Evolutionary conservation across 805 yeast genomes (phyloP).

Genomic region (Ogataea salicorniae): DNA sequence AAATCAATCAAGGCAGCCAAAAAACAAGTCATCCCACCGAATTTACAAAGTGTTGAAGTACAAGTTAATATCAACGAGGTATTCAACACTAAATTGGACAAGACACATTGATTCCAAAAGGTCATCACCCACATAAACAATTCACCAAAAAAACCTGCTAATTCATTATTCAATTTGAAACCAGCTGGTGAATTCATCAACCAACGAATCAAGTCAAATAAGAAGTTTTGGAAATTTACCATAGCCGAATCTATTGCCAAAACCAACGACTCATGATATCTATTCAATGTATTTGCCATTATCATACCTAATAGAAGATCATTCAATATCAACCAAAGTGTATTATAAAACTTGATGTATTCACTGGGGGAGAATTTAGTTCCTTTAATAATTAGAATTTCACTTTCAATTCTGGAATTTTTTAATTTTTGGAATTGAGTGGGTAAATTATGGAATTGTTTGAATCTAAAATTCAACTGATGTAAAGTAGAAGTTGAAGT

Average conservation of each 20-base stretch:
- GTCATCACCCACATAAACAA: slow-evolving; percentile 79
- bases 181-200: slow-evolving; percentile 91
- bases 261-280: slow-evolving; percentile 14
- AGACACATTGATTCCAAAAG: slow-evolving; percentile 44
- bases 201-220: slow-evolving; percentile 52
- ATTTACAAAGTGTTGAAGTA: slow-evolving; percentile 15
- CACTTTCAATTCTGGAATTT: slow-evolving; percentile 35
- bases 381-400: slow-evolving; percentile 34
- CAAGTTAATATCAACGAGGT: slow-evolving; percentile 12
- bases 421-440: slow-evolving; percentile 60
- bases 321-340: slow-evolving; percentile 80
- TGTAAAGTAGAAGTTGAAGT: slow-evolving; percentile 49
- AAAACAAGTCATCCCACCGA: slow-evolving; percentile 62
- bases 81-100: slow-evolving; percentile 10
- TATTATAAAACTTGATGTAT: slow-evolving; percentile 77
- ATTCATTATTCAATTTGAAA: slow-evolving; percentile 80
- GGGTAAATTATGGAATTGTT: slow-evolving; percentile 75
- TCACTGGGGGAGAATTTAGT: slow-evolving; percentile 40
- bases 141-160: slow-evolving; percentile 82
- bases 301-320: slow-evolving; percentile 74
- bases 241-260: slow-evolving; percentile 14
- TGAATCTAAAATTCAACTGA: slow-evolving; percentile 73
- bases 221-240: slow-evolving; percentile 29
- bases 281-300: slow-evolving; percentile 40
- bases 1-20: slow-evolving; percentile 64